Conservation (phyloP, 2,329 filamentous ascomycete genomes). For the Colletotrichum eleusines region DNA sequence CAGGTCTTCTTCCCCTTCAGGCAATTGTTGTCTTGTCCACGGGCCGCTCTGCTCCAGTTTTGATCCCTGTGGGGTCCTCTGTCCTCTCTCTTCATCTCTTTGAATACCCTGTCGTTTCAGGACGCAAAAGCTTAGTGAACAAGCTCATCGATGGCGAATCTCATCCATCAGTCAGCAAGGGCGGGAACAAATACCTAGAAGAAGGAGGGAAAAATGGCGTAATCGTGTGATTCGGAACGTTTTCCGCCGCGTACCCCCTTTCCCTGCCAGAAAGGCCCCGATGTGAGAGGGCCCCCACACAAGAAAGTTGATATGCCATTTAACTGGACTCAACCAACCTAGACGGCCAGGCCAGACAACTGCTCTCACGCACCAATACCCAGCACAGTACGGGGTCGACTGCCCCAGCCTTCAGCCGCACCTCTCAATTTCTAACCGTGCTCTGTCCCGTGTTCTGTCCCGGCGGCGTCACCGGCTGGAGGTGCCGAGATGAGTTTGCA, state of each 20-base stretch:
- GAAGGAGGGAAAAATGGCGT: constrained; percentile 1
- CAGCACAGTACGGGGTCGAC: constrained; percentile 13
- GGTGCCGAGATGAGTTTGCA: constrained; percentile 30
- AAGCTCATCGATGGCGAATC: constrained; percentile 23
- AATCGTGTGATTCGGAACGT: constrained; percentile 16
- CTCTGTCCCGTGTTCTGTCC: constrained; percentile 30
- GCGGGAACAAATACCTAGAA: neutral
- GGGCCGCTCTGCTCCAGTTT: constrained; percentile 28
- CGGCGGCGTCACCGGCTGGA: constrained; percentile 22
- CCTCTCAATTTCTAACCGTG: constrained; percentile 7
- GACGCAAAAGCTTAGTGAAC: constrained; percentile 38
- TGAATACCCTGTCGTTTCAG: constrained; percentile 38
- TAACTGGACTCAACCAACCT: constrained; percentile 23
- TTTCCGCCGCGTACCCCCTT: constrained; percentile 19
- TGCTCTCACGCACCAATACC: neutral
- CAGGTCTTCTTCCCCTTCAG: constrained; percentile 16
- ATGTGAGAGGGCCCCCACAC: constrained; percentile 21
- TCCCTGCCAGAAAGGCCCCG: constrained; percentile 21
- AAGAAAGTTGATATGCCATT: constrained; percentile 37
- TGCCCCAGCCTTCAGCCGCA: constrained; percentile 10
- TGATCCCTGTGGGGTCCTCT: constrained; percentile 29
- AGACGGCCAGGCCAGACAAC: constrained; percentile 10
- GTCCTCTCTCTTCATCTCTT: neutral
- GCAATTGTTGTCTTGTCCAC: constrained; percentile 22
- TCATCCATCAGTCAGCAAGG: neutral